A percentile compares a stretch with the other conserved stretches of the same genome.
Conservation (phyloP, 106 monocot genomes). For the Dendrobium chrysotoxum region DNA sequence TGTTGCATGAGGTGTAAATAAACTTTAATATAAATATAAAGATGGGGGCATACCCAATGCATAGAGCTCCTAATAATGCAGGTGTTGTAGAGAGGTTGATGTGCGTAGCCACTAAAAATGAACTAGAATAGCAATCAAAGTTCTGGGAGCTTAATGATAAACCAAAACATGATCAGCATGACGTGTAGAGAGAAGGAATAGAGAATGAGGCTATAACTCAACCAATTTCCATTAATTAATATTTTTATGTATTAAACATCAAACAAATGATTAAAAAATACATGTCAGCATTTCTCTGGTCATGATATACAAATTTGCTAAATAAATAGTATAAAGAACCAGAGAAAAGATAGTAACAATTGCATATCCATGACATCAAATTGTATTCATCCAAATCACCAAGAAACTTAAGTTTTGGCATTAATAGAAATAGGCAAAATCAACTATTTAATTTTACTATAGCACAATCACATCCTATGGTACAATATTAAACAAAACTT, state of each 20-base stretch:
- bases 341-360: background rate
- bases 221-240: background rate
- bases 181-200: background rate
- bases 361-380: background rate
- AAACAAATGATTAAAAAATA: background rate
- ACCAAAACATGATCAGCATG: background rate
- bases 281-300: background rate
- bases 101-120: too few species aligned
- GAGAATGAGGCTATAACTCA: background rate
- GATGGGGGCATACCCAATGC: background rate
- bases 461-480: background rate
- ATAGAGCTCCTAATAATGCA: background rate
- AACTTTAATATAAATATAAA: background rate
- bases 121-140: background rate
- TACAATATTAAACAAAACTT: background rate
- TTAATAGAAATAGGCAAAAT: background rate
- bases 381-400: background rate
- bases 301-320: background rate
- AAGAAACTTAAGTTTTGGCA: background rate
- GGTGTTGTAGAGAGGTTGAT: too few species aligned
- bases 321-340: background rate
- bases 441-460: background rate
- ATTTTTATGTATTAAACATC: background rate
- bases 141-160: background rate
- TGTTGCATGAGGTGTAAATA: background rate